Evolutionary conservation across 148 eudicot genomes (phyloP), one percentile per base, ranked within the genome.

Genomic region (Silene conica): DNA sequence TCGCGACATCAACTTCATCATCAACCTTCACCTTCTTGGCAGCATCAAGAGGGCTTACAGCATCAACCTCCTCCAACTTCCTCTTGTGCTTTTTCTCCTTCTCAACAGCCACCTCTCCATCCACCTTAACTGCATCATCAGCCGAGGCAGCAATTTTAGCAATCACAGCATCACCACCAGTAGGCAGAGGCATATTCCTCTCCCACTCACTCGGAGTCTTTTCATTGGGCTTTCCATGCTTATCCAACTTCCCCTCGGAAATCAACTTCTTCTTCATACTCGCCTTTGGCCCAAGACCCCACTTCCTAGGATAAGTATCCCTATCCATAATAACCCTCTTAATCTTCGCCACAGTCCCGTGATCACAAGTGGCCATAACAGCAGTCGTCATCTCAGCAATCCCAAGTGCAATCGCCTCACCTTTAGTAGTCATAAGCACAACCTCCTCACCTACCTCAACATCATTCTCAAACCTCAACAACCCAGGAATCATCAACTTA

Each of bases 321-420:
- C 97, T 77, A 75, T 94, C 98, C 98, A 94, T 94, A 74, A 94
- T 92, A 25, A 94, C 98, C 88, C 98, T 94, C 90, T 94, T 94
- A 74, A 94, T 94, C 85, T 88, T 94, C 1, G 98, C 92, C 28
- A 94, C 98, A 13, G 87, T 88, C 7, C 98, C 98, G 70, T 94
- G 98, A 88, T 91, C 98, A 82, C 98, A 94, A 46, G 98, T 91
- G 6, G 96, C 98, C 96, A 94, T 94, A 56, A 94, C 98, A 15
- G 97, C 98, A 16, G 97, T 94, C 4, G 95, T 89, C 98, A 94
- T 94, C 89, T 94, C 98, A 0, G 98, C 97, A 75, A 94, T 88
- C 4, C 98, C 98, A 72, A 93, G 73, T 0, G 98, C 98, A 80
- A 93, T 89, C 0, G 98, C 98, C 87, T 93, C 98, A 1, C 98